Evolutionary conservation across 352 stramenopile species (phyloP).

Genomic region (Globisporangium radiosum): DNA sequence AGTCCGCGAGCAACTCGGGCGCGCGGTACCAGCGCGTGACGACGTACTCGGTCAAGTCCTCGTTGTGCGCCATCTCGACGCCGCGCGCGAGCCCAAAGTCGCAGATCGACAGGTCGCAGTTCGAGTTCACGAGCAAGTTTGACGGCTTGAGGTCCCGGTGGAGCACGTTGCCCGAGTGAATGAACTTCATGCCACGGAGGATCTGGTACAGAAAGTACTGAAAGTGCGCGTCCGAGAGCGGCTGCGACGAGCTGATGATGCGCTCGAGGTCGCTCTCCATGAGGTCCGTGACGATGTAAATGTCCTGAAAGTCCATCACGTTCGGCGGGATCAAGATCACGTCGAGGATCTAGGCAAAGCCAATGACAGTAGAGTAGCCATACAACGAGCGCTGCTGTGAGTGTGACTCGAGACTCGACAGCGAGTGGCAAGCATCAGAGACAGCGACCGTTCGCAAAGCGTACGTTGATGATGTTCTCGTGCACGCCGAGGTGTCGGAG

Average conservation of each 20-base stretch:
- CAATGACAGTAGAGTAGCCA: too few species aligned
- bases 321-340: slow-evolving; percentile 78
- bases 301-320: slow-evolving; percentile 84
- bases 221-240: slow-evolving; percentile 82
- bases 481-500: slow-evolving; percentile 87
- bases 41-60: slow-evolving; percentile 85
- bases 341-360: slow-evolving; percentile 57
- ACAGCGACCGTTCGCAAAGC: neutral
- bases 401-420: too few species aligned
- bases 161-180: slow-evolving; percentile 96
- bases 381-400: too few species aligned
- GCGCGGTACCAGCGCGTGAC: slow-evolving; percentile 89
- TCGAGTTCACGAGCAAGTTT: slow-evolving; percentile 87
- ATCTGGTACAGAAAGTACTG: slow-evolving; percentile 90
- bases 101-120: slow-evolving; percentile 88
- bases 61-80: slow-evolving; percentile 80
- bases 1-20: slow-evolving; percentile 82
- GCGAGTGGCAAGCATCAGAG: too few species aligned
- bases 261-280: slow-evolving; percentile 90
- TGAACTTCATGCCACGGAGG: slow-evolving; percentile 95
- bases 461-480: slow-evolving; percentile 89
- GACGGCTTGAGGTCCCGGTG: slow-evolving; percentile 87
- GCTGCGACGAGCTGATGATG: slow-evolving; percentile 87
- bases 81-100: slow-evolving; percentile 91
- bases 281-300: slow-evolving; percentile 90